Evolutionary conservation across 345 rosid genomes (phyloP), one percentile per base, ranked within the genome.

Genomic region (Cardamine resedifolia): DNA sequence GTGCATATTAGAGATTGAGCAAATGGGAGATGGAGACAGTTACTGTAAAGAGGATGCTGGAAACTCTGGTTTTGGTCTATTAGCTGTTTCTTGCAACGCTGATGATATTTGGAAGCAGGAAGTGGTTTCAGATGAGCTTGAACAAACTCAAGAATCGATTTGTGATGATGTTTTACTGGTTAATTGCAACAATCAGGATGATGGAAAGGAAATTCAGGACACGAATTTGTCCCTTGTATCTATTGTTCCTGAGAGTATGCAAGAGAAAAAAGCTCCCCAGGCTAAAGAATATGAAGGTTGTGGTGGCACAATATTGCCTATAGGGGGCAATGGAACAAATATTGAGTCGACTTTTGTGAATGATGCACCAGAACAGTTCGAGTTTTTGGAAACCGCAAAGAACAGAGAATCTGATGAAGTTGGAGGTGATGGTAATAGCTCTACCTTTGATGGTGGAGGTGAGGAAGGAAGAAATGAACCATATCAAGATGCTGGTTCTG

Each of bases 391-490:
- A 62, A 21, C 31, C 6, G 38, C 49, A 1, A 48, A 57, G 23
- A 62, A 70, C 14, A 41, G 11, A 19, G 20, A 27, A 14, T 3
- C 20, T 63, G 44, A 14, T 36, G 47, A 63, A 69, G 62, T 30
- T 76, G 71, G 65, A 34, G 21, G 9, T 10, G 66, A 19, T 53
- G 73, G 63, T 68, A 43, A 66, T 70, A 43, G 21, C 60, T 43
- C 18, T 60, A 24, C 58, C 55, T 38, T 66, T 57, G 69, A 36
- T 18, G 72, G 64, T 57, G 72, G 71, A 31, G 38, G 28, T 58
- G 20, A 58, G 64, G 77, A 73, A 74, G 75, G 38, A 48, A 47
- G 47, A 58, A 64, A 43, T 26, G 70, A 72, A 65, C 36, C 56
- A 14, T 36, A 66, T 67, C 33, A 49, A 56, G 75, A 41, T 21